These are phyloP conservation scores for Anisodus acutangulus DNA, from an alignment of 257 asterid species.

Conservation along the genomic window DNA sequence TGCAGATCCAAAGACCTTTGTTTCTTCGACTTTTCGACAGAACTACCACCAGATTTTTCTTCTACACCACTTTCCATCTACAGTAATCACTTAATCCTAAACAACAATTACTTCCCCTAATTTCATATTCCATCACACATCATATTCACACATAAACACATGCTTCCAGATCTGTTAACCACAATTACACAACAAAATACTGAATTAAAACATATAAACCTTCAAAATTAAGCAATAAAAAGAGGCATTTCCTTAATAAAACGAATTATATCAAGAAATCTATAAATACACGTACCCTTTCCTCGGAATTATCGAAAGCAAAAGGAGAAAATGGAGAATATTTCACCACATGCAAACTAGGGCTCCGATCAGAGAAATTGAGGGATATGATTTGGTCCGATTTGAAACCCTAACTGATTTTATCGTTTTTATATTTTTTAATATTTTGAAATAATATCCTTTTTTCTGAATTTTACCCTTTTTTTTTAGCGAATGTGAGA, in stretches of 20 bases:
- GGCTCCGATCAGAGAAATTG: conserved; percentile 32
- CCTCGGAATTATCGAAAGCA: conserved; percentile 12
- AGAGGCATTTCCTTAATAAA: background rate
- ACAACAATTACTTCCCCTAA: conserved; percentile 11
- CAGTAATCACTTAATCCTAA: background rate
- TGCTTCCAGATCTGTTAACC: conserved; percentile 28
- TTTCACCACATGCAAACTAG: conserved; percentile 30
- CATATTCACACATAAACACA: conserved; percentile 1
- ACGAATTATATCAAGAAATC: background rate
- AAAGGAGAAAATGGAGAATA: background rate
- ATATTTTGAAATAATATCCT: background rate
- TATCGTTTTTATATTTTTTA: conserved; percentile 19
- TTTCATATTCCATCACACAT: conserved; percentile 27
- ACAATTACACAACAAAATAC: conserved; percentile 23
- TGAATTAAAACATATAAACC: background rate
- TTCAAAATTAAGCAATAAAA: background rate
- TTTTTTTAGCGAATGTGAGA: background rate
- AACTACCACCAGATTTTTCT: conserved; percentile 30
- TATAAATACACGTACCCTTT: background rate
- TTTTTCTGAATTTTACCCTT: background rate
- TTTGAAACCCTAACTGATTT: conserved; percentile 27
- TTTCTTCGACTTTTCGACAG: conserved; percentile 55
- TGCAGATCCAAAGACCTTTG: conserved; percentile 86
- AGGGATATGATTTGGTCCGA: conserved; percentile 26
- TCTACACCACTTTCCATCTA: conserved; percentile 30